These are phyloP conservation scores for Begonia masoniana DNA, from an alignment of 306 rosid genomes.

Conservation along the genomic window DNA sequence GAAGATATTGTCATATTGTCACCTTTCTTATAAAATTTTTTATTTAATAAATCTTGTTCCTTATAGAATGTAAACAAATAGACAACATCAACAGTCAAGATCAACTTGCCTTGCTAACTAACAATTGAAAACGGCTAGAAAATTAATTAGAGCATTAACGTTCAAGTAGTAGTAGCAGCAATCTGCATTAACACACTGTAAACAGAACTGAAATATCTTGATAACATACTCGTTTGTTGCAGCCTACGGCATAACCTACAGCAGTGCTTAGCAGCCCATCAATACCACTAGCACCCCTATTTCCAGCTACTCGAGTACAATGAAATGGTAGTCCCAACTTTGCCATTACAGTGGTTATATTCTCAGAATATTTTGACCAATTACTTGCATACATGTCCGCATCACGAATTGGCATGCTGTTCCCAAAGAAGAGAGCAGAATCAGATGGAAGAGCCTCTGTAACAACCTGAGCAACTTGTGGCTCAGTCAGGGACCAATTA, in stretches of 20 bases:
- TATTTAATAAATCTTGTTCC: too few relatives aligned
- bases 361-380: constrained; percentile 35
- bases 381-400: constrained; percentile 67
- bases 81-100: too few relatives aligned
- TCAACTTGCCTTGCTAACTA: too few relatives aligned
- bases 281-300: constrained; percentile 97
- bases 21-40: too few relatives aligned
- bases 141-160: too few relatives aligned
- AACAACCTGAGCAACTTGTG: constrained; percentile 58
- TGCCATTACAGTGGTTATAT: constrained; percentile 26
- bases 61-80: too few relatives aligned
- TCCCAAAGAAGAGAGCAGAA: constrained; percentile 85
- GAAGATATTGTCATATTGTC: too few relatives aligned
- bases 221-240: constrained; percentile 56
- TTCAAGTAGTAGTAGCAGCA: too few relatives aligned
- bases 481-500: constrained; percentile 63
- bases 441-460: constrained; percentile 52
- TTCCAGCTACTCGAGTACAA: constrained; percentile 61
- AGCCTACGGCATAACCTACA: constrained; percentile 82
- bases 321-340: constrained; percentile 41
- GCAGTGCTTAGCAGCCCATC: constrained; percentile 95
- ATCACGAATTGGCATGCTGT: constrained; percentile 95
- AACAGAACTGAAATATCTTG: not conserved
- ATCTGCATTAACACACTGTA: not conserved
- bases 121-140: too few relatives aligned